Evolutionary conservation across 345 rosid genomes (phyloP), one percentile per base, ranked within the genome.

Genomic region (Mangifera indica): DNA sequence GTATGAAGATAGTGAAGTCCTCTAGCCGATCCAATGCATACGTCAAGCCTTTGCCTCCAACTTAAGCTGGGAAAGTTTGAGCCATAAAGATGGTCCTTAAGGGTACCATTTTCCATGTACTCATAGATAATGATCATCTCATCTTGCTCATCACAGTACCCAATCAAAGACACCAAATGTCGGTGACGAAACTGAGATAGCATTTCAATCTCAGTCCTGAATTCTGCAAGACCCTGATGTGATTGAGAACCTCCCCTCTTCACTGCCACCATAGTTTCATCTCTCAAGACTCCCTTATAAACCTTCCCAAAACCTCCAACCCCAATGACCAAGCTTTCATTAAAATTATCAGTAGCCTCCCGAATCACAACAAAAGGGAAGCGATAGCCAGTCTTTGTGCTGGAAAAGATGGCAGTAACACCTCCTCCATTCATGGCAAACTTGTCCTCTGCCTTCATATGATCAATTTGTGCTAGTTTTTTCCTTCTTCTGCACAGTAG

Each of bases 1-100:
- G 95, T 89, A 67, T 89, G 95, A 51, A 89, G 95, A 75, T 89
- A 89, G 59, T 89, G 95, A 45, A 89, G 84, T 60, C 92, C 95
- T 78, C 83, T 84, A 12, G 90, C 91, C 22, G 94, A 80, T 70
- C 89, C 91, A 55, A 84, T 84, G 72, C 94, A 89, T 40, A 89
- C 78, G 75, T 87, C 94, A 51, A 89, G 89, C 76, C 94, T 73
- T 34, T 82, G 82, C 58, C 74, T 87, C 91, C 91, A 87, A 18
- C 82, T 84, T 61, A 89, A 62, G 29, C 74, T 66, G 7, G 81
- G 89, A 10, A 77, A 72, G 37, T 72, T 60, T 7, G 76, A 75
- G 61, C 86, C 89, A 57, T 87, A 86, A 7, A 90, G 67, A 79
- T 85, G 92, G 26, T 76, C 78, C 78, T 85, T 83, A 63, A 90